Conservation (phyloP, 164 flowering plant genomes). For the Stephania japonica region DNA sequence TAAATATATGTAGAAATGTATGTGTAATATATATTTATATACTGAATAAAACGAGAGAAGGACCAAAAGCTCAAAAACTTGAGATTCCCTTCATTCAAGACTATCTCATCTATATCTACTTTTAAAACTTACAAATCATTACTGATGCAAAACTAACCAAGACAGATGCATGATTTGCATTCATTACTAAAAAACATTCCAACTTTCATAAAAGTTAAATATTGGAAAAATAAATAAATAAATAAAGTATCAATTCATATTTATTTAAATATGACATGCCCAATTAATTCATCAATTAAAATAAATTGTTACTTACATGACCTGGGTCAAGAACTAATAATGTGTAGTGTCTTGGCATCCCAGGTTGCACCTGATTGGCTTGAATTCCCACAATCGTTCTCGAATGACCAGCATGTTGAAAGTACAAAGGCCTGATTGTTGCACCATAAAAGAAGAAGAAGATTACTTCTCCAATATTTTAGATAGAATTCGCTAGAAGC, state of each 20-base stretch:
- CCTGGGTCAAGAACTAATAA: constrained; percentile 71
- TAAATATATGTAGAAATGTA: too few species aligned
- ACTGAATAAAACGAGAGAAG: background rate
- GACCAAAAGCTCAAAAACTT: background rate
- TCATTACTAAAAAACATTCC: background rate
- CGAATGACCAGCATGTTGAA: constrained; percentile 92
- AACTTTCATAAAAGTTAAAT: background rate
- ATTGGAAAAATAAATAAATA: too few species aligned
- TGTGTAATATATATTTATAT: too few species aligned
- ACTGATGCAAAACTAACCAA: too few species aligned
- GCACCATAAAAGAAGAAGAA: constrained; percentile 8
- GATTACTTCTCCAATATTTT: background rate
- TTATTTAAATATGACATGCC: background rate
- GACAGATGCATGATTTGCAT: too few species aligned
- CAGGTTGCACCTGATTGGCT: constrained; percentile 34
- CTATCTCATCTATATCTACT: too few species aligned
- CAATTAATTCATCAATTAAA: background rate
- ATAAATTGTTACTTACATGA: constrained; percentile 43
- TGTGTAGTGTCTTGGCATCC: constrained; percentile 35
- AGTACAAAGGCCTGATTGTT: constrained; percentile 74
- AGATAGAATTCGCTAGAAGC: background rate
- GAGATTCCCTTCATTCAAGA: background rate
- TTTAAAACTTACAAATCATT: too few species aligned
- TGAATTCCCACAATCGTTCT: constrained; percentile 90
- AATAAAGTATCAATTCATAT: background rate